A percentile compares a stretch with the other conserved stretches of the same genome.
phyloP scores from a whole-genome alignment of 2,329 filamentous ascomycete genomes.

The Xenoacremonium recifei region DNA sequence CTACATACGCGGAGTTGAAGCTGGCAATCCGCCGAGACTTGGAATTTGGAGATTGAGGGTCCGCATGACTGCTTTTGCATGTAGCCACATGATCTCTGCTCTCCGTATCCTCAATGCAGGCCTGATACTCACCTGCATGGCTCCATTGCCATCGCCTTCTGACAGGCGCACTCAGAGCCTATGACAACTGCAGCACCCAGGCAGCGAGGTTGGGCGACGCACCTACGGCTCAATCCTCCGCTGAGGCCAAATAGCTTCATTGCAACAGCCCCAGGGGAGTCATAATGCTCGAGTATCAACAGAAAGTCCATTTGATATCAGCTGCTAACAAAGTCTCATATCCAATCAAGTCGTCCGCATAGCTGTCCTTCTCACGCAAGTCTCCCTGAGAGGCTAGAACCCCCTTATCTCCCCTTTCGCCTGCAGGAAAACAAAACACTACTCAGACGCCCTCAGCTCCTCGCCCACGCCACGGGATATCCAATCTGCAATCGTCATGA shows the following conservation, averaged over 20 bases:
- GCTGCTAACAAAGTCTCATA: neutral
- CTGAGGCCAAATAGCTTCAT: too few relatives aligned
- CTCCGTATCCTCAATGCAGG: neutral
- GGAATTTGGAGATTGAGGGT: too few relatives aligned
- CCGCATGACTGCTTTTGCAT: neutral
- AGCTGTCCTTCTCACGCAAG: neutral
- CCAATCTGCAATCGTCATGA: constrained; percentile 68
- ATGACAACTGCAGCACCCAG: too few relatives aligned
- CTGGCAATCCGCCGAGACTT: too few relatives aligned
- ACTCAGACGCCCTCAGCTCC: constrained; percentile 34
- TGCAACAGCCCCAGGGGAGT: too few relatives aligned
- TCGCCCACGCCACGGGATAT: constrained; percentile 57
- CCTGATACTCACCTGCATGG: too few relatives aligned
- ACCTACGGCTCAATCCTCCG: too few relatives aligned
- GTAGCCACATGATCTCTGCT: neutral
- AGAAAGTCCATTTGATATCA: neutral
- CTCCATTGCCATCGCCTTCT: too few relatives aligned
- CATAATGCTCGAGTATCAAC: too few relatives aligned
- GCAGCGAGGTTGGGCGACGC: too few relatives aligned
- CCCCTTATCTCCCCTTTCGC: neutral
- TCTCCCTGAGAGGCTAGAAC: neutral
- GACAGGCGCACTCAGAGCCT: too few relatives aligned
- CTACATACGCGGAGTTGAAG: too few relatives aligned
- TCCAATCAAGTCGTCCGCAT: neutral
- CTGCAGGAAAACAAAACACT: neutral